These are phyloP conservation scores for Agaricus blazei DNA, from an alignment of 768 basidiomycete genomes.

Conservation along the genomic window DNA sequence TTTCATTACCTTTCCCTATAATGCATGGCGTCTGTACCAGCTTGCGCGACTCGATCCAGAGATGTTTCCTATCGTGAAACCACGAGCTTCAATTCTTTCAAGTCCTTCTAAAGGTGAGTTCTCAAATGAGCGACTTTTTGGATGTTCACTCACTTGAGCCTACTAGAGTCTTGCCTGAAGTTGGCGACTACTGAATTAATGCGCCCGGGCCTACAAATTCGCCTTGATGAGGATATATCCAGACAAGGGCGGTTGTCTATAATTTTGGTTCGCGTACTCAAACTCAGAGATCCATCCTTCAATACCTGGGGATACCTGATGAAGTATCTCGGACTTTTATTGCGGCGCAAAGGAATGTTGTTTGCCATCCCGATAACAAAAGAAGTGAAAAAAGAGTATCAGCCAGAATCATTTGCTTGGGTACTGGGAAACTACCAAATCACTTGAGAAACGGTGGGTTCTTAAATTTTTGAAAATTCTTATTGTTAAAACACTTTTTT, in stretches of 20 bases:
- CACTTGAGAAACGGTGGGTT: conserved; percentile 66
- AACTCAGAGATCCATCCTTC: not conserved
- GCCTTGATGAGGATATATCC: conserved; percentile 36
- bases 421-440: conserved; percentile 85
- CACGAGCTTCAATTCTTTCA: conserved; percentile 11
- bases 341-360: not conserved
- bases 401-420: conserved; percentile 69
- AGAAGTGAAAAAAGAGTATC: conserved; percentile 8
- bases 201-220: conserved; percentile 31
- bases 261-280: not conserved
- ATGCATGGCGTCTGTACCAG: conserved; percentile 65
- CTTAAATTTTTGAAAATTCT: not conserved
- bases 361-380: conserved; percentile 17
- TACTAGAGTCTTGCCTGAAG: conserved; percentile 35
- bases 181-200: conserved; percentile 42
- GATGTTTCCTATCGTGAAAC: conserved; percentile 69
- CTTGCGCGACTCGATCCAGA: conserved; percentile 64
- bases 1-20: conserved; percentile 67
- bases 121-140: not conserved
- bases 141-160: conserved; percentile 9
- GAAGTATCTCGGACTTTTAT: not conserved
- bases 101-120: not conserved
- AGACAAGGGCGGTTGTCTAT: conserved; percentile 28
- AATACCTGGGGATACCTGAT: not conserved
- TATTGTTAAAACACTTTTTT: too few relatives aligned